phyloP scores from a whole-genome alignment of 148 eudicot species.

The Pharnaceum exiguum region DNA sequence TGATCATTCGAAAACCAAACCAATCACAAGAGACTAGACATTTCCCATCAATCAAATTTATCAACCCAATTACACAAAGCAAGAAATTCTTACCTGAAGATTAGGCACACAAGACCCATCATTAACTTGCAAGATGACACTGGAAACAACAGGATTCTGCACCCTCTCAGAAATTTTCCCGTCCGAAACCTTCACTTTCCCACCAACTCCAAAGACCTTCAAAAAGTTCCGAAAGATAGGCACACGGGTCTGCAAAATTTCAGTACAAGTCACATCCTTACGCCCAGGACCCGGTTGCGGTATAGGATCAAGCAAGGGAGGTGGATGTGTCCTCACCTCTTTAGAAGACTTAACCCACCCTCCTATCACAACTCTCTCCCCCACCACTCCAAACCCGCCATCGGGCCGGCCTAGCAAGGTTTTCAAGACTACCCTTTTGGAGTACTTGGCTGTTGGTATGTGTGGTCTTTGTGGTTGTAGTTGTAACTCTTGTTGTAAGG shows the following conservation, averaged over 20 bases:
- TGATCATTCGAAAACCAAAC: no score
- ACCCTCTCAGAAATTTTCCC: constrained; percentile 18
- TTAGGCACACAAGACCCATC: constrained; percentile 74
- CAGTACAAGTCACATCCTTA: constrained; percentile 57
- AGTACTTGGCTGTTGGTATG: constrained; percentile 43
- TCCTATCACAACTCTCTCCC: constrained; percentile 61
- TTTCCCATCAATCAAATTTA: no score
- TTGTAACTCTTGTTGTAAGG: constrained; percentile 14
- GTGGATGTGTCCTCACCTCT: constrained; percentile 49
- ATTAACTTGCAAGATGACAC: constrained; percentile 53
- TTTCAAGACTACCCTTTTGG: constrained; percentile 63
- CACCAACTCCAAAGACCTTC: constrained; percentile 58
- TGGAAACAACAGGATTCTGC: constrained; percentile 35
- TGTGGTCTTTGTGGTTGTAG: constrained; percentile 18
- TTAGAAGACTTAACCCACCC: constrained; percentile 93
- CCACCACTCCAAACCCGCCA: constrained; percentile 48
- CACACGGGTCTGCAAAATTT: constrained; percentile 51
- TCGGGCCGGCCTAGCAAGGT: constrained; percentile 42
- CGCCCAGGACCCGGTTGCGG: constrained; percentile 6
- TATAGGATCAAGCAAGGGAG: constrained; percentile 4
- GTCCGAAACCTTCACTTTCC: constrained; percentile 31
- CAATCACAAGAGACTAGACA: no score
- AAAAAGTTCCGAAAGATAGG: constrained; percentile 58
- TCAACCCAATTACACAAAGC: background rate
- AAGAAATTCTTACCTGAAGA: constrained; percentile 55